Base-by-base conservation (phyloP, 805 yeast species). In the Nakazawaea ishiwadae region DNA sequence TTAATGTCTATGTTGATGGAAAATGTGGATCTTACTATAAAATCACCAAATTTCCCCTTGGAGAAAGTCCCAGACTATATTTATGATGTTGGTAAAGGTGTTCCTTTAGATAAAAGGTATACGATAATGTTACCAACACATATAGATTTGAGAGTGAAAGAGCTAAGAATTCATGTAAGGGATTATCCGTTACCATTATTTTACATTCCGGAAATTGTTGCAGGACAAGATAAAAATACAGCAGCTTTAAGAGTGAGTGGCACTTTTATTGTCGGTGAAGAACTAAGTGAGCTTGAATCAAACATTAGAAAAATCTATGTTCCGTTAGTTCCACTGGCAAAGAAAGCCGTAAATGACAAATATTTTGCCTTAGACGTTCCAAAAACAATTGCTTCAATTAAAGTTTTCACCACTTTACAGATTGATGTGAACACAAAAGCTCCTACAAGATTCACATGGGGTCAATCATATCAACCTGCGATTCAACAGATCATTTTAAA, bases 121-220 rank as follows among this genome's bases (percentile, higher is more conserved):
- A 78, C 91, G 1, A 66, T 85, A 15, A 55, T 82, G 55, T 52
- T 89, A 2, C 97, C 97, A 0, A 51, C 79, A 41, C 65, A 65
- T 56, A 32, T 84, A 11, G 75, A 80, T 41, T 63, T 85, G 38
- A 67, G 63, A 12, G 65, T 85, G 29, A 62, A 65, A 3, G 95
- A 87, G 51, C 55, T 81, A 10, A 63, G 93, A 45, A 70, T 79
- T 51, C 91, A 85, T 55, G 51, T 90, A 45, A 66, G 93, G 41
- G 98, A 90, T 53, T 88, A 84, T 54, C 97, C 97, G 0, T 53
- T 91, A 12, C 97, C 98, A 0, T 62, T 90, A 37, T 58, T 86
- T 7, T 79, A 79, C 48, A 75, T 90, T 47, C 96, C 96, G 0
- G 61, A 67, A 11, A 63, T 68, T 10, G 60, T 63, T 3, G 48